Conservation (phyloP, 768 basidiomycete species). For the Paxillus rubicundulus region DNA sequence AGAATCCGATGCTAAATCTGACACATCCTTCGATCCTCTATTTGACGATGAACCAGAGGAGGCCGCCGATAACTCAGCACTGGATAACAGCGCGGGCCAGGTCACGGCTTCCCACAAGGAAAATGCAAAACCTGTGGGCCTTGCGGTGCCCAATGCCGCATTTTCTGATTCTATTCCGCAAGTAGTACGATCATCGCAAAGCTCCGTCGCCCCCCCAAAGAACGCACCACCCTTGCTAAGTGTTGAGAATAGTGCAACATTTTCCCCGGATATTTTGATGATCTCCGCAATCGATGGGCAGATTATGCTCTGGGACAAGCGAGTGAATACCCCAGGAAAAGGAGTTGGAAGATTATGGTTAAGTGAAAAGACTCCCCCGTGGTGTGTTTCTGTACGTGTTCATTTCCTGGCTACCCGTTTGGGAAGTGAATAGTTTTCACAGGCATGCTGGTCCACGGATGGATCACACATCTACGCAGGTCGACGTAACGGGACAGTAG, state of each 20-base stretch:
- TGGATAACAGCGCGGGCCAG: slow-evolving; percentile 19
- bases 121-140: slow-evolving; percentile 13
- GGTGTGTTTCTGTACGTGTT: slow-evolving; percentile 86
- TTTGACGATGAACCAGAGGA: slow-evolving; percentile 86
- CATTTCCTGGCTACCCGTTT: slow-evolving; percentile 1
- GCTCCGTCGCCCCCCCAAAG: slow-evolving; percentile 56
- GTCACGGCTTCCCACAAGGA: slow-evolving; percentile 15
- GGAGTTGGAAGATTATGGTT: slow-evolving; percentile 86
- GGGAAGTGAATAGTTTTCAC: slow-evolving; percentile 7
- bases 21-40: slow-evolving; percentile 81
- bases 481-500: slow-evolving; percentile 84
- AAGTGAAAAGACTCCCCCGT: slow-evolving; percentile 90
- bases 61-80: slow-evolving; percentile 21
- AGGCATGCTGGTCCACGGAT: slow-evolving; percentile 95
- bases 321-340: slow-evolving; percentile 57
- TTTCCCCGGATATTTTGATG: slow-evolving; percentile 82
- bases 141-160: slow-evolving; percentile 30
- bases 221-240: slow-evolving; percentile 77
- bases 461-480: slow-evolving; percentile 90
- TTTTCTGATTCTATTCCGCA: slow-evolving; percentile 20
- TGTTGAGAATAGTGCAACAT: slow-evolving; percentile 52
- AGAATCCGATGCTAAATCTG: slow-evolving; percentile 67
- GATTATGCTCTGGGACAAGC: slow-evolving; percentile 86
- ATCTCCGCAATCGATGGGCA: slow-evolving; percentile 91
- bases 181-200: slow-evolving; percentile 27